These are phyloP conservation scores for Dichotomopilus funicola DNA, from an alignment of 2,329 filamentous ascomycete species.

Conservation along the genomic window DNA sequence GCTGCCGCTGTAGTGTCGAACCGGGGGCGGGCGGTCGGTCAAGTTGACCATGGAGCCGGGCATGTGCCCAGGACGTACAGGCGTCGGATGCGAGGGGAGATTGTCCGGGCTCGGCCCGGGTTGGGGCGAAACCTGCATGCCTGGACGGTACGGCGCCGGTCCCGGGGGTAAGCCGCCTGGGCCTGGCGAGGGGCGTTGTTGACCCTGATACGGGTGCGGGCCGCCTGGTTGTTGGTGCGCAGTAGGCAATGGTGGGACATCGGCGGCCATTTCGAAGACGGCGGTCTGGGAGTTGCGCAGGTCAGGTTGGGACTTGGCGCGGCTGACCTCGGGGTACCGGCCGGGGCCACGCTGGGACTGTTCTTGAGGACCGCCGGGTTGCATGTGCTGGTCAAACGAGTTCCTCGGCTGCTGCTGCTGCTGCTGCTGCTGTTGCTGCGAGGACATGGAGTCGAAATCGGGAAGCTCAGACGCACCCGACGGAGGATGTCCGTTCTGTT, in stretches of 20 bases:
- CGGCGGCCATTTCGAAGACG: conserved; percentile 66
- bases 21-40: conserved; percentile 51
- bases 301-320: conserved; percentile 62
- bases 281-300: conserved; percentile 58
- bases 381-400: conserved; percentile 45
- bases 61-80: conserved; percentile 57
- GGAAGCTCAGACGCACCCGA: conserved; percentile 30
- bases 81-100: conserved; percentile 55
- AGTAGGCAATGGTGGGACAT: conserved; percentile 49
- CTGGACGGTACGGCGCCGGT: conserved; percentile 20
- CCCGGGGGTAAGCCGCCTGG: conserved; percentile 12
- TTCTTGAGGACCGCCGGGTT: conserved; percentile 29
- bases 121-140: conserved; percentile 24
- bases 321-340: conserved; percentile 48
- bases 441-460: conserved; percentile 38
- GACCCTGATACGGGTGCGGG: conserved; percentile 16
- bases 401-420: conserved; percentile 25
- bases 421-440: conserved; percentile 14
- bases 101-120: conserved; percentile 36
- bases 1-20: conserved; percentile 48
- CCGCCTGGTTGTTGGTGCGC: conserved; percentile 27
- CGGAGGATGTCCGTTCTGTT: conserved; percentile 19
- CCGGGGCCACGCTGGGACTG: conserved; percentile 44
- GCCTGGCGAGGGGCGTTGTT: too few relatives aligned
- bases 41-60: conserved; percentile 50